Conservation (phyloP, 129 eudicot genomes). For the Mikania micrantha region DNA sequence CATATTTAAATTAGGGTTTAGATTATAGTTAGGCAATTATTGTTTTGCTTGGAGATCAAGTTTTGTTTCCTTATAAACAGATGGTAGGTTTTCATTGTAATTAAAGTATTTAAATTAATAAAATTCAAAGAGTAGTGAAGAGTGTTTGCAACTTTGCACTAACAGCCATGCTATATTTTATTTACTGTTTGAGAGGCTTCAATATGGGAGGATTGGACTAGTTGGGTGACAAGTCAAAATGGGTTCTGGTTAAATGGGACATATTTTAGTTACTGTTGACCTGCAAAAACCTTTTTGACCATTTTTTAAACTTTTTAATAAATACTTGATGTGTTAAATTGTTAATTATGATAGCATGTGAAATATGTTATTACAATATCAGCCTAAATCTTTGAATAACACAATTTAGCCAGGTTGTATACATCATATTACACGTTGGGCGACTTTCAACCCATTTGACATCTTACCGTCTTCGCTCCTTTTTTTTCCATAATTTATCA, state of each 20-base stretch:
- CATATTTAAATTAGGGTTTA: no score
- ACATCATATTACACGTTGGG: background rate
- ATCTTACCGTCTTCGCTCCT: background rate
- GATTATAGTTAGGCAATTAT: no score
- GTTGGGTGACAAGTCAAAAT: background rate
- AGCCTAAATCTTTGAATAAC: background rate
- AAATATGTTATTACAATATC: background rate
- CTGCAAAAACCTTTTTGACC: background rate
- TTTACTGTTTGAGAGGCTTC: no score
- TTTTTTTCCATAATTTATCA: no score
- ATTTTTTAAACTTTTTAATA: background rate
- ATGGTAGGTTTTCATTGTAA: no score
- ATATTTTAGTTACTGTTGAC: background rate
- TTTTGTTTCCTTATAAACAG: no score
- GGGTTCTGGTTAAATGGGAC: background rate
- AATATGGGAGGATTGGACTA: background rate
- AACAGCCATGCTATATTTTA: no score
- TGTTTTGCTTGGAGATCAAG: no score
- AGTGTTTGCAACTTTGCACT: no score
- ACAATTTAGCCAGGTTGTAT: background rate
- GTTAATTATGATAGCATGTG: background rate
- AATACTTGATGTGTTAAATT: background rate
- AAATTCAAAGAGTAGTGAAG: no score
- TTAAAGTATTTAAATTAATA: no score
- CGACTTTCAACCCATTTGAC: background rate